Evolutionary conservation across 2,329 filamentous ascomycete species (phyloP).

Genomic region (Rhynchosporium graminicola): DNA sequence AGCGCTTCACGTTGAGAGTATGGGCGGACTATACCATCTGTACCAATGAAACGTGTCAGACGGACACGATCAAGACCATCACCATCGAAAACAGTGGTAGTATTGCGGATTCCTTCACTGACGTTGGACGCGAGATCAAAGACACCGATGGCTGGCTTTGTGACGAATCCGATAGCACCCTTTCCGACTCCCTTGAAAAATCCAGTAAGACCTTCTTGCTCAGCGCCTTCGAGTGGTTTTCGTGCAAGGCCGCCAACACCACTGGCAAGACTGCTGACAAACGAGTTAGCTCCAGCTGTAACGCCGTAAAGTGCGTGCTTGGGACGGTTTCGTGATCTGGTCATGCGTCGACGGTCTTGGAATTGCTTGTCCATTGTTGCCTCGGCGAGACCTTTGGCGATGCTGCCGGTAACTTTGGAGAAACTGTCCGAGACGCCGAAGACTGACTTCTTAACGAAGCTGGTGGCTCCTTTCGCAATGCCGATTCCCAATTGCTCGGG

Average conservation of each 20-base stretch:
- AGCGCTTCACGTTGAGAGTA: slow-evolving; percentile 94
- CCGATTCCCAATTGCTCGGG: slow-evolving; percentile 94
- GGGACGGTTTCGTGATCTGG: slow-evolving; percentile 85
- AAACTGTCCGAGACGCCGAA: slow-evolving; percentile 97
- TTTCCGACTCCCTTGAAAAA: slow-evolving; percentile 99
- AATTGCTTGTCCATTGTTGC: slow-evolving; percentile 98
- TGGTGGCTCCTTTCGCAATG: slow-evolving; percentile 94
- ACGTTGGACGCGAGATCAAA: slow-evolving; percentile 97
- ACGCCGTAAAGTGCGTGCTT: slow-evolving; percentile 98
- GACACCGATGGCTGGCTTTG: slow-evolving; percentile 94
- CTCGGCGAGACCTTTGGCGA: slow-evolving; percentile 93
- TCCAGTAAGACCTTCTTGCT: slow-evolving; percentile 89
- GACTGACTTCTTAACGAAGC: slow-evolving; percentile 97
- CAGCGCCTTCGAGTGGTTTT: slow-evolving; percentile 92
- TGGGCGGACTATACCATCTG: slow-evolving; percentile 89
- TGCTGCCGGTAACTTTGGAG: slow-evolving; percentile 94
- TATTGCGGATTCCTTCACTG: slow-evolving; percentile 96
- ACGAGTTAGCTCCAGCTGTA: slow-evolving; percentile 90
- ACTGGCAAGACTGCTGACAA: slow-evolving; percentile 88
- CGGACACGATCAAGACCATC: slow-evolving; percentile 92
- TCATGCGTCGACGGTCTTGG: slow-evolving; percentile 93
- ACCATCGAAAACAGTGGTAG: slow-evolving; percentile 95
- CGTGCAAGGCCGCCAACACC: slow-evolving; percentile 91
- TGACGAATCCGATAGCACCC: slow-evolving; percentile 89
- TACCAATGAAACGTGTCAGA: slow-evolving; percentile 87